Conservation (phyloP, 208 protist genomes). For the Crithidia brevicula region DNA sequence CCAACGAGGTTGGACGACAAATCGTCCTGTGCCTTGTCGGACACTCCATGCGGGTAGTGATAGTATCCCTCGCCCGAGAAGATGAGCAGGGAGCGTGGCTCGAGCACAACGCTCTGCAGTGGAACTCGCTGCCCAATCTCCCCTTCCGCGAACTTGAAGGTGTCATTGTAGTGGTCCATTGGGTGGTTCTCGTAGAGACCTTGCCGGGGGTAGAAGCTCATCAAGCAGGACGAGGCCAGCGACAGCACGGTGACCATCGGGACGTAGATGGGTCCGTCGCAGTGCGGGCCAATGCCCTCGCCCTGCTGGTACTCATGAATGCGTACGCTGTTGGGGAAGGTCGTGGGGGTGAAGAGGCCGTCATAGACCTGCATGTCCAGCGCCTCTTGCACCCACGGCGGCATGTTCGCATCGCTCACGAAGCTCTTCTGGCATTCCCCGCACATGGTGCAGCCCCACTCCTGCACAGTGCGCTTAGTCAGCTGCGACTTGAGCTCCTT, state of each 20-base stretch:
- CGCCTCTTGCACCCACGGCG: conserved; percentile 78
- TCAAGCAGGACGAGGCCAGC: conserved; percentile 76
- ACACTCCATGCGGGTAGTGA: conserved; percentile 89
- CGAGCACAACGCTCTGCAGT: conserved; percentile 78
- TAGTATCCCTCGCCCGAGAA: conserved; percentile 85
- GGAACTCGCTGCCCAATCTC: conserved; percentile 67
- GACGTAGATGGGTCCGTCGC: conserved; percentile 92
- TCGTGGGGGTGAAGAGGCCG: conserved; percentile 86
- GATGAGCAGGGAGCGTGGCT: conserved; percentile 87
- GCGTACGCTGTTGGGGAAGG: conserved; percentile 91
- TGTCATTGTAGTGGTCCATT: conserved; percentile 94
- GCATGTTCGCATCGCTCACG: conserved; percentile 87
- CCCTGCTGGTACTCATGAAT: conserved; percentile 91
- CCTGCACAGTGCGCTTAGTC: conserved; percentile 85
- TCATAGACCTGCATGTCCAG: conserved; percentile 87
- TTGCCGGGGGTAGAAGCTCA: conserved; percentile 87
- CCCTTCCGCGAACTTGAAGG: conserved; percentile 85
- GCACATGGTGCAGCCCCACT: conserved; percentile 93
- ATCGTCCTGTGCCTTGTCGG: conserved; percentile 65
- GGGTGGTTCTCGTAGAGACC: conserved; percentile 74
- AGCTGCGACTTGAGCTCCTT: conserved; percentile 81
- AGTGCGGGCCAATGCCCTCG: conserved; percentile 90
- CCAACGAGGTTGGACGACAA: conserved; percentile 60
- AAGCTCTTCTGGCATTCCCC: conserved; percentile 86
- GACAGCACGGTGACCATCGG: conserved; percentile 83